Evolutionary conservation across 805 yeast species (phyloP).

Genomic region (Myxozyma udenii): DNA sequence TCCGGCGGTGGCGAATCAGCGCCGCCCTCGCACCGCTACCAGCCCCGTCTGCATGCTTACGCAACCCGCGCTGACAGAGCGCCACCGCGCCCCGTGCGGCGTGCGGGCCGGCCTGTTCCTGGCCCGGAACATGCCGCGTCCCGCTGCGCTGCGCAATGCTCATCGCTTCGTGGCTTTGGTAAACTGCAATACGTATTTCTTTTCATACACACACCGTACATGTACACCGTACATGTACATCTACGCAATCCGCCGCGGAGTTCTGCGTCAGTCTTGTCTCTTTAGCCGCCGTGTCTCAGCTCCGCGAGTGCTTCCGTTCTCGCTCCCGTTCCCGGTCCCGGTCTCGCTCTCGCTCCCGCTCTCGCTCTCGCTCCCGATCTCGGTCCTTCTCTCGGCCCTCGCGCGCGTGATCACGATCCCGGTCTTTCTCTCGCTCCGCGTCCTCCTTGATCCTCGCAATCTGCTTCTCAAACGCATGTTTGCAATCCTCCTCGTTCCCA

Average conservation of each 20-base stretch:
- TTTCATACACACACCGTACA: too few species aligned
- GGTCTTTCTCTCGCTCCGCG: constrained; percentile 24
- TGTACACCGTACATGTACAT: too few species aligned
- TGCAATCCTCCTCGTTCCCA: constrained; percentile 36
- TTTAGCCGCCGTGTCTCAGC: not conserved
- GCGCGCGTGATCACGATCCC: constrained; percentile 4
- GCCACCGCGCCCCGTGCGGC: too few species aligned
- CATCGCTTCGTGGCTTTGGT: too few species aligned
- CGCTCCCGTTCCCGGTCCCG: constrained; percentile 8
- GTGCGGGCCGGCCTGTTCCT: too few species aligned
- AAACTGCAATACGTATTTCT: too few species aligned
- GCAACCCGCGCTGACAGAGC: too few species aligned
- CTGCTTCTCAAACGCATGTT: constrained; percentile 40
- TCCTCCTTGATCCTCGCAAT: constrained; percentile 35
- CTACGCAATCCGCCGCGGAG: not conserved
- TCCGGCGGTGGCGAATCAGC: not conserved
- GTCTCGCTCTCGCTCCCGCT: constrained; percentile 23
- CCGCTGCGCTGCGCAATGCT: too few species aligned
- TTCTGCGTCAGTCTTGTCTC: not conserved
- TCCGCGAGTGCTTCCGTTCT: constrained; percentile 4
- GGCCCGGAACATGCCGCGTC: too few species aligned
- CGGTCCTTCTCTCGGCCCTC: constrained; percentile 25
- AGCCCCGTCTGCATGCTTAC: too few species aligned
- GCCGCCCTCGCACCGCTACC: not conserved
- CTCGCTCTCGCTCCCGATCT: constrained; percentile 35